Percentiles rank a stretch among this genome's conserved stretches.
phyloP scores from a whole-genome alignment of 2,329 filamentous ascomycete genomes.

The Fusarium veterinarium region DNA sequence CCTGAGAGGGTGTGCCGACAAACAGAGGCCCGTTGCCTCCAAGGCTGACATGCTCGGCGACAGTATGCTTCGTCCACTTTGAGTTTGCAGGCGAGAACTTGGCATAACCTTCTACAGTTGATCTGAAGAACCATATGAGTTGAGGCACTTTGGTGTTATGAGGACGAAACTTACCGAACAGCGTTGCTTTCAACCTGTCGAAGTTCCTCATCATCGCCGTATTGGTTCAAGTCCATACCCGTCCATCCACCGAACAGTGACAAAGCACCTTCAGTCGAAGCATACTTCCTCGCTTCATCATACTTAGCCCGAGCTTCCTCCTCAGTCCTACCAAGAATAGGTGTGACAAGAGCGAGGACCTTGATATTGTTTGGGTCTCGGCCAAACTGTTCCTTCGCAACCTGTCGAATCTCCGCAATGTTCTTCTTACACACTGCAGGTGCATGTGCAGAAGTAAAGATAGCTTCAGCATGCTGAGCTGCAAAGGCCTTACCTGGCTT shows the following conservation, averaged over 20 bases:
- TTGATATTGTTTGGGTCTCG: conserved; percentile 72
- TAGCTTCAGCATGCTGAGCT: conserved; percentile 76
- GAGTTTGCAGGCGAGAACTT: conserved; percentile 67
- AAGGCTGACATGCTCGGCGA: conserved; percentile 75
- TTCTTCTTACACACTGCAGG: conserved; percentile 70
- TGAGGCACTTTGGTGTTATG: not conserved
- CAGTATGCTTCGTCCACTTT: conserved; percentile 79
- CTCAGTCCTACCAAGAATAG: conserved; percentile 72
- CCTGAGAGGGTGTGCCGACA: conserved; percentile 72
- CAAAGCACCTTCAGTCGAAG: conserved; percentile 70
- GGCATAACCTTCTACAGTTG: conserved; percentile 66
- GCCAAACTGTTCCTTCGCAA: conserved; percentile 64
- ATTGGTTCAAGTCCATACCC: conserved; percentile 65
- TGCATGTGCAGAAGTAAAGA: conserved; percentile 75
- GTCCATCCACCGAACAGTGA: conserved; percentile 82
- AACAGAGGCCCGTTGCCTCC: conserved; percentile 74
- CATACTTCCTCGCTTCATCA: conserved; percentile 69
- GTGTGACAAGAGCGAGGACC: conserved; percentile 73
- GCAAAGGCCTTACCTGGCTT: conserved; percentile 74
- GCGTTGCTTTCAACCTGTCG: conserved; percentile 71
- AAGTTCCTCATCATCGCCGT: conserved; percentile 73
- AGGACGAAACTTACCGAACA: conserved; percentile 53
- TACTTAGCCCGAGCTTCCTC: conserved; percentile 75
- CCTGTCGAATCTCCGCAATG: conserved; percentile 70
- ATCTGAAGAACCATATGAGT: conserved; percentile 46